Evolutionary conservation across 1,284 basidiomycete genomes (phyloP).

Genomic region (Puccinia triticina): DNA sequence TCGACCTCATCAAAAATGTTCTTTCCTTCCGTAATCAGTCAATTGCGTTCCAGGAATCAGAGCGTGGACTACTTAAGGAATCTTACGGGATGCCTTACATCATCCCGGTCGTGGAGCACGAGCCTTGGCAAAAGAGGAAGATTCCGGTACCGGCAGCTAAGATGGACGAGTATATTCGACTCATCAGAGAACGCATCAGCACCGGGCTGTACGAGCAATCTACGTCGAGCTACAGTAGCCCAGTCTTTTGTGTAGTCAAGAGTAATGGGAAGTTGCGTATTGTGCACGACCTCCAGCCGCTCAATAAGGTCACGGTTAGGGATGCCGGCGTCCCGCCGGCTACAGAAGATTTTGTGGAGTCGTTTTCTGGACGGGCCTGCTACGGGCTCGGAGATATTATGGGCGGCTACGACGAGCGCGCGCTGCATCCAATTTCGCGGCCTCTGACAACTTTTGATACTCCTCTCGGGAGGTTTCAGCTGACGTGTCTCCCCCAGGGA

Average conservation of each 20-base stretch:
- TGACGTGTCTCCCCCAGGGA: too few relatives aligned
- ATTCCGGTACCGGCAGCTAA: background rate
- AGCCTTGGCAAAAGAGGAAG: too few relatives aligned
- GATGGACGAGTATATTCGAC: background rate
- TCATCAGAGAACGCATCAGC: slow-evolving; percentile 22
- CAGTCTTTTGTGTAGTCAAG: slow-evolving; percentile 5
- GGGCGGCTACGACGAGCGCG: too few relatives aligned
- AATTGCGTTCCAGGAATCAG: background rate
- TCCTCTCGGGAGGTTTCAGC: too few relatives aligned
- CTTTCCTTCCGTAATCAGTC: background rate
- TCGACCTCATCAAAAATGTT: background rate
- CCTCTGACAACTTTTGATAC: too few relatives aligned
- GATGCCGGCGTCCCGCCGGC: background rate
- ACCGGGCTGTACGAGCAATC: slow-evolving; percentile 7
- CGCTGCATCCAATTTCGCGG: too few relatives aligned
- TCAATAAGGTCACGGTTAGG: slow-evolving; percentile 34
- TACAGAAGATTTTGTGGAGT: slow-evolving; percentile 3
- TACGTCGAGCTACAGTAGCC: slow-evolving; percentile 2
- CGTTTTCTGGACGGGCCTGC: slow-evolving; percentile 24
- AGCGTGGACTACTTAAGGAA: background rate
- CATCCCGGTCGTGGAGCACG: slow-evolving; percentile 1
- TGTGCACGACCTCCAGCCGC: slow-evolving; percentile 4
- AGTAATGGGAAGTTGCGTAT: background rate
- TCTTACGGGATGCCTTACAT: slow-evolving; percentile 16
- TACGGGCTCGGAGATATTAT: background rate